Conservation (phyloP, 2,329 filamentous ascomycete species). For the Cercospora sp. region DNA sequence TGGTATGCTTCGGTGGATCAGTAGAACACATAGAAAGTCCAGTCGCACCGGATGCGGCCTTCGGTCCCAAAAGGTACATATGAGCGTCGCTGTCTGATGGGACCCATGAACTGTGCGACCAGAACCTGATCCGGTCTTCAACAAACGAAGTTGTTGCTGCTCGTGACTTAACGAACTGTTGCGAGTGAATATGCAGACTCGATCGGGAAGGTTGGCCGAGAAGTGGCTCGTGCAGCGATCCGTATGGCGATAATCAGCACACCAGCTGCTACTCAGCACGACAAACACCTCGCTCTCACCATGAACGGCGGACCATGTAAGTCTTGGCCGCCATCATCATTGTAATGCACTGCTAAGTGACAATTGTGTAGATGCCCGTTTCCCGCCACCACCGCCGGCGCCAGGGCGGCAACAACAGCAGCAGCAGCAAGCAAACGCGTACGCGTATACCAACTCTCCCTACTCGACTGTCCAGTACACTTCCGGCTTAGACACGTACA, state of each 20-base stretch:
- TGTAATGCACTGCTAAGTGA: neutral
- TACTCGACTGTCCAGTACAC: conserved; percentile 2
- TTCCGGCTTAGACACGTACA: neutral
- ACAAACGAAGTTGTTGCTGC: too few relatives aligned
- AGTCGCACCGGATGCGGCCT: too few relatives aligned
- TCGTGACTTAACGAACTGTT: too few relatives aligned
- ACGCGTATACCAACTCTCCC: neutral
- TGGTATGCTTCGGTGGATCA: too few relatives aligned
- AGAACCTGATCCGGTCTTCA: too few relatives aligned
- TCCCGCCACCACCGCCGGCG: conserved; percentile 3
- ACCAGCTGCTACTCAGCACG: conserved; percentile 3
- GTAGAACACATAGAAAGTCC: too few relatives aligned
- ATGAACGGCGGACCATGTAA: conserved; percentile 7
- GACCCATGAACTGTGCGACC: too few relatives aligned
- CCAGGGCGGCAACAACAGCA: conserved; percentile 13
- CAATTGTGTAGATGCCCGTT: neutral
- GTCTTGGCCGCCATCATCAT: conserved; percentile 2
- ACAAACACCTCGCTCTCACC: neutral
- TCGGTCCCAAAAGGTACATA: too few relatives aligned
- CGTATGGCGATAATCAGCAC: conserved; percentile 6
- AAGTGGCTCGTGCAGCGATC: neutral
- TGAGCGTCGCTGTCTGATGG: too few relatives aligned
- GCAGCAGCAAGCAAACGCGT: conserved; percentile 6
- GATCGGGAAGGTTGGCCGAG: neutral
- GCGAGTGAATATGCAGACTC: too few relatives aligned